These are phyloP conservation scores for Lyophyllum decastes DNA, from an alignment of 768 basidiomycete species.

Conservation along the genomic window DNA sequence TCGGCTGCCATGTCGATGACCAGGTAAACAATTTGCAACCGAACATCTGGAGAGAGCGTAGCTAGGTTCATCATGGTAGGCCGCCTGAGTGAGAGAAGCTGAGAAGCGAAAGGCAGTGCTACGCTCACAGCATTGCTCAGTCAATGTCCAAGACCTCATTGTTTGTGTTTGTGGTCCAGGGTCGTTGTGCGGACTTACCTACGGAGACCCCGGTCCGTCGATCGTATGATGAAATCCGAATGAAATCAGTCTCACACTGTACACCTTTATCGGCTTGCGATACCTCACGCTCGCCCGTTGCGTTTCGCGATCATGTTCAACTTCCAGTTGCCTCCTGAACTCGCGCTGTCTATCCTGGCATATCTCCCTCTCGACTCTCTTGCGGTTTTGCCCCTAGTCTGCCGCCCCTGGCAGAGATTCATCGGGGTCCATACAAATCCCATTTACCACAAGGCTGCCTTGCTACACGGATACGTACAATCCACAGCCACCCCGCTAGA, in stretches of 20 bases:
- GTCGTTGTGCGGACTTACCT: too few species aligned
- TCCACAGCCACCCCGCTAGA: slow-evolving; percentile 26
- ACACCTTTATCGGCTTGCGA: not conserved
- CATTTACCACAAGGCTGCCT: slow-evolving; percentile 62
- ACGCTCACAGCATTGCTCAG: too few species aligned
- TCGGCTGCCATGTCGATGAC: not conserved
- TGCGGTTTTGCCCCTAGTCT: slow-evolving; percentile 33
- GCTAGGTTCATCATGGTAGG: not conserved
- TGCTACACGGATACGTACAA: slow-evolving; percentile 47
- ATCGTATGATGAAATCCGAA: not conserved
- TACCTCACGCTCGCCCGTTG: not conserved
- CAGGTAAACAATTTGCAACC: not conserved
- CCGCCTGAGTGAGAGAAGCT: too few species aligned
- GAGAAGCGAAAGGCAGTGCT: too few species aligned
- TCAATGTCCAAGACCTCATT: too few species aligned
- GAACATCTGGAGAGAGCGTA: not conserved
- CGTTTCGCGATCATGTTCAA: slow-evolving; percentile 32
- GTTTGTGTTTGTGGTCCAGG: not conserved
- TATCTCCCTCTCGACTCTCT: slow-evolving; percentile 52
- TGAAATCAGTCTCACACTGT: not conserved
- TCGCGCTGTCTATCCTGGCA: slow-evolving; percentile 49
- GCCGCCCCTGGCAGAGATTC: slow-evolving; percentile 49
- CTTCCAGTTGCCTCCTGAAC: slow-evolving; percentile 53
- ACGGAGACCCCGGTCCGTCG: not conserved
- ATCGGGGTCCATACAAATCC: slow-evolving; percentile 44